Conservation (phyloP, 1,139 yeast genomes). For the Yamadazyma dendronema region DNA sequence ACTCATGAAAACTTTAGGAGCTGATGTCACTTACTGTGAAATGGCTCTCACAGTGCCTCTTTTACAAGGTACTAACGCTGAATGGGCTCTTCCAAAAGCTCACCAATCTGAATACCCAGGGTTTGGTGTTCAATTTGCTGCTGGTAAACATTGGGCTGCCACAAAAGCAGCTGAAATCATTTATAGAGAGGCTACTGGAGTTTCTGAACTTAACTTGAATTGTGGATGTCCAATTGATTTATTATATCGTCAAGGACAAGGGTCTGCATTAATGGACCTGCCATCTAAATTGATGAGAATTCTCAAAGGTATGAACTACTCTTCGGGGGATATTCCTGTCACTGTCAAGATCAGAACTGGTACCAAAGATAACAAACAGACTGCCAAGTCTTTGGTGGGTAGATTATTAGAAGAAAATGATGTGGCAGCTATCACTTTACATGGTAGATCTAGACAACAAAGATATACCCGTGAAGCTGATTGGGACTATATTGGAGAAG, state of each 20-base stretch:
- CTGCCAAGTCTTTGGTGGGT: slow-evolving; percentile 74
- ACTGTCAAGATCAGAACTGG: slow-evolving; percentile 94
- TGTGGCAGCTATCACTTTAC: slow-evolving; percentile 88
- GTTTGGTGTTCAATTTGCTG: slow-evolving; percentile 92
- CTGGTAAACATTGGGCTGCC: slow-evolving; percentile 91
- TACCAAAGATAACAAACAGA: slow-evolving; percentile 76
- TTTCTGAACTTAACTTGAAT: slow-evolving; percentile 82
- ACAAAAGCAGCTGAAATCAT: slow-evolving; percentile 86
- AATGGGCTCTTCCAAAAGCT: slow-evolving; percentile 97
- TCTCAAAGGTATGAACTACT: slow-evolving; percentile 84
- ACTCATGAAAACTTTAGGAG: slow-evolving; percentile 86
- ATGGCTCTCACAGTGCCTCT: slow-evolving; percentile 91
- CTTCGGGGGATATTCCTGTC: slow-evolving; percentile 85
- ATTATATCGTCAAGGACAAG: slow-evolving; percentile 90
- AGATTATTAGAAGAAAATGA: slow-evolving; percentile 75
- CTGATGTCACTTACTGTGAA: slow-evolving; percentile 91
- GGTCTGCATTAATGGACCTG: slow-evolving; percentile 89
- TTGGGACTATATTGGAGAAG: slow-evolving; percentile 84
- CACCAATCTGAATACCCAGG: slow-evolving; percentile 81
- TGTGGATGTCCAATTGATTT: slow-evolving; percentile 98
- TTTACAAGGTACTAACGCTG: slow-evolving; percentile 85
- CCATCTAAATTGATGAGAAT: slow-evolving; percentile 79
- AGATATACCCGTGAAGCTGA: slow-evolving; percentile 88
- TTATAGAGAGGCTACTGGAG: slow-evolving; percentile 49
- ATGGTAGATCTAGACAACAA: slow-evolving; percentile 95